Conservation (phyloP, 495 filamentous ascomycete species). For the Talaromyces ruber region DNA sequence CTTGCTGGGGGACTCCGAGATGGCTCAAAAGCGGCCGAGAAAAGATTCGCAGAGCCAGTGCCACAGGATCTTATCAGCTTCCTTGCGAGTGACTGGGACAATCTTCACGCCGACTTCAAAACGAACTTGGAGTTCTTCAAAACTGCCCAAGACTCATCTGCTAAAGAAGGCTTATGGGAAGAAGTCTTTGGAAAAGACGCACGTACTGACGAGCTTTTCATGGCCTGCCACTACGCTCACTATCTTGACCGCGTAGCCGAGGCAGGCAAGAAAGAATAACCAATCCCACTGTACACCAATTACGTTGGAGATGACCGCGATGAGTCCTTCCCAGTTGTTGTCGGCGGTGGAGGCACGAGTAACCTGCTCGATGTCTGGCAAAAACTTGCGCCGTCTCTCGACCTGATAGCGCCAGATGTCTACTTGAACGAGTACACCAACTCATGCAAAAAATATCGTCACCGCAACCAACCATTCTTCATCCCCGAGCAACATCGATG, state of each 20-base stretch:
- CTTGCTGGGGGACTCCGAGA: slow-evolving; percentile 39
- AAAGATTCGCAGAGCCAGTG: slow-evolving; percentile 22
- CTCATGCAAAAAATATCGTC: slow-evolving; percentile 33
- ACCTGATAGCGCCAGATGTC: slow-evolving; percentile 42
- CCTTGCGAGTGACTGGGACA: slow-evolving; percentile 21
- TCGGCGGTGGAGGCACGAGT: slow-evolving; percentile 30
- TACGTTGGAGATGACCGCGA: slow-evolving; percentile 22
- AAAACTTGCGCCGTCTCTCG: slow-evolving; percentile 29
- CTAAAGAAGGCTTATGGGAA: slow-evolving; percentile 18
- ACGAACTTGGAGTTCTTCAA: slow-evolving; percentile 18
- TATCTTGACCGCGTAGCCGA: slow-evolving; percentile 36
- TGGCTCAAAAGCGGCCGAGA: slow-evolving; percentile 23
- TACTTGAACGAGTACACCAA: slow-evolving; percentile 35
- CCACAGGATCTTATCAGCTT: slow-evolving; percentile 23
- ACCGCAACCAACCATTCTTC: slow-evolving; percentile 37
- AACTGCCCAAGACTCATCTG: slow-evolving; percentile 8
- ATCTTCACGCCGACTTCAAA: slow-evolving; percentile 23
- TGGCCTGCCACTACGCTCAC: slow-evolving; percentile 37
- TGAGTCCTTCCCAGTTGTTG: slow-evolving; percentile 26
- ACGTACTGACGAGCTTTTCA: slow-evolving; percentile 41
- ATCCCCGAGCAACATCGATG: slow-evolving; percentile 43
- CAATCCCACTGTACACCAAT: slow-evolving; percentile 39
- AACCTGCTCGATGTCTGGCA: slow-evolving; percentile 40
- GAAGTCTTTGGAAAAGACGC: slow-evolving; percentile 29
- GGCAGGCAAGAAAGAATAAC: slow-evolving; percentile 32